These are phyloP conservation scores for Micromonas pusilla DNA, from an alignment of 139 green algal species.

Conservation along the genomic window DNA sequence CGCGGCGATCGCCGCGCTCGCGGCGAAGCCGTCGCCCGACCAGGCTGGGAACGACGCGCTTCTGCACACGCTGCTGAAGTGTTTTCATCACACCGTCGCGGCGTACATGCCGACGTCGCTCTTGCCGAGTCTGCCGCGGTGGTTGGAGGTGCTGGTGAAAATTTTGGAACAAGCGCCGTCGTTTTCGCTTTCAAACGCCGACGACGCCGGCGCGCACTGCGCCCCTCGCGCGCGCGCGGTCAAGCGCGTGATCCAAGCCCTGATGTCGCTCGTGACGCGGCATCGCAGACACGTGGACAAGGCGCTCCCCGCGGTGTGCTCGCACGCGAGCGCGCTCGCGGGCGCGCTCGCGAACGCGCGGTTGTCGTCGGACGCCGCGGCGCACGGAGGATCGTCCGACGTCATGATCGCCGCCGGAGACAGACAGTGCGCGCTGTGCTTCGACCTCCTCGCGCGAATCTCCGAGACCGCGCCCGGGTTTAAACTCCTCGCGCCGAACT, in stretches of 20 bases:
- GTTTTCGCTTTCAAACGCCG: not conserved
- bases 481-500: conserved; percentile 12
- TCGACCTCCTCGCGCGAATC: conserved; percentile 20
- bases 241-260: not conserved
- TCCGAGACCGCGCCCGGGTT: conserved; percentile 12
- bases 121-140: not conserved
- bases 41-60: not conserved
- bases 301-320: not conserved
- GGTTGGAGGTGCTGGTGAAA: not conserved
- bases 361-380: not conserved
- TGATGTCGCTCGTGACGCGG: conserved; percentile 1
- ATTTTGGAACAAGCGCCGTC: not conserved
- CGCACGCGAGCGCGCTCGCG: not conserved
- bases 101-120: conserved; percentile 19
- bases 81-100: conserved; percentile 18
- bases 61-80: conserved; percentile 20
- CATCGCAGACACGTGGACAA: conserved; percentile 2
- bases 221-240: not conserved
- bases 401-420: not conserved
- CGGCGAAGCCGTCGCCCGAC: not conserved
- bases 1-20: not conserved
- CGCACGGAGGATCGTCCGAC: too few relatives aligned
- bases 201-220: not conserved
- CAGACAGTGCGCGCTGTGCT: not conserved
- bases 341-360: not conserved